Evolutionary conservation across 345 rosid genomes (phyloP).

Genomic region (Rhodamnia rubescens): DNA sequence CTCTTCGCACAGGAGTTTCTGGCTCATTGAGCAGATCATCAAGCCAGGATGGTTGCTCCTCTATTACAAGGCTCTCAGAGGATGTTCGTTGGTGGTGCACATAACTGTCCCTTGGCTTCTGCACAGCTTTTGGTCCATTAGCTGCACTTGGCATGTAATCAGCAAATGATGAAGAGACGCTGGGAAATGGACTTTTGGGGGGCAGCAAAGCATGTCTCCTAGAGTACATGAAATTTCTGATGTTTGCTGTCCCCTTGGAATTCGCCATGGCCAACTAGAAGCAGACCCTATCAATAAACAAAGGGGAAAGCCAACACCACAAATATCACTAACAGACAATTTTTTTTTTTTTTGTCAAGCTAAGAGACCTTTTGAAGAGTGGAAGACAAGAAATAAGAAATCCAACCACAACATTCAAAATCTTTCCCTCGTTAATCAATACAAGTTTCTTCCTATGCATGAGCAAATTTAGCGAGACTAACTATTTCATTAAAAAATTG

Average conservation of each 20-base stretch:
- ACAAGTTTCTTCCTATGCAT: background rate
- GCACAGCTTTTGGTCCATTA: slow-evolving; percentile 56
- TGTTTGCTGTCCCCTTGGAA: slow-evolving; percentile 67
- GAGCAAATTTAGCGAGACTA: background rate
- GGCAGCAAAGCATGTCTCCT: slow-evolving; percentile 86
- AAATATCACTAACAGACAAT: background rate
- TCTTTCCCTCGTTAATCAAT: background rate
- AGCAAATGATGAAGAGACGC: slow-evolving; percentile 45
- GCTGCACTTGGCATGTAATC: slow-evolving; percentile 51
- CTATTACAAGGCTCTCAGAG: slow-evolving; percentile 71
- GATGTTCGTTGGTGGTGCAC: slow-evolving; percentile 79
- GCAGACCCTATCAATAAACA: slow-evolving; percentile 17
- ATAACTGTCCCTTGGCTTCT: slow-evolving; percentile 52
- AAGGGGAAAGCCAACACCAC: background rate
- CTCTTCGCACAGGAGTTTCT: slow-evolving; percentile 78
- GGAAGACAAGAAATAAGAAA: background rate
- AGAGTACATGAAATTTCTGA: slow-evolving; percentile 52
- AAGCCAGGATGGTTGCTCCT: slow-evolving; percentile 98
- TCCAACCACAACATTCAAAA: background rate
- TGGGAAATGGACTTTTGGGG: slow-evolving; percentile 87
- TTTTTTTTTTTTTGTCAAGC: too few relatives aligned
- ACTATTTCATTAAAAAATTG: background rate
- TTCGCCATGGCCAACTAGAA: slow-evolving; percentile 44
- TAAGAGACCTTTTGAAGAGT: background rate
- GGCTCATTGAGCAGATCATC: slow-evolving; percentile 99